Evolutionary conservation across 208 protist genomes (phyloP).

Genomic region (Entamoeba nuttalli): DNA sequence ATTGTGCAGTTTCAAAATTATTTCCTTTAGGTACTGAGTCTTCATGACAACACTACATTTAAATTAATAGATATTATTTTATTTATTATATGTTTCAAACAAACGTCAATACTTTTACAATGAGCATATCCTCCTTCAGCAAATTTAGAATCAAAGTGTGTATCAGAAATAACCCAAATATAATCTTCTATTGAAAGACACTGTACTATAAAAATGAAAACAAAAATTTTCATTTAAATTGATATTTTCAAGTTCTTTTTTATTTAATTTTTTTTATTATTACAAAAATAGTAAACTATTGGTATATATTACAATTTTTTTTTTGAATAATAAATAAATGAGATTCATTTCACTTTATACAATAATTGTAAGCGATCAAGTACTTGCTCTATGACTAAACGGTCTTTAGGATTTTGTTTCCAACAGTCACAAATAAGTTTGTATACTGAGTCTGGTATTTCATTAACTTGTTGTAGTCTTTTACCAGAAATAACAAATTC

Average conservation of each 20-base stretch:
- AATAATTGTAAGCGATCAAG: background rate
- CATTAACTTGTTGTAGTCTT: background rate
- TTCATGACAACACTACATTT: background rate
- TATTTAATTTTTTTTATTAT: no score
- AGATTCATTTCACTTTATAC: no score
- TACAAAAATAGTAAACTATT: no score
- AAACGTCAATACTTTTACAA: background rate
- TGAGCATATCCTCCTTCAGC: background rate
- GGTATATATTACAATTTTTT: no score
- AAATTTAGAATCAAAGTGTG: background rate
- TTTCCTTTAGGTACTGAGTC: background rate
- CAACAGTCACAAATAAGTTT: background rate
- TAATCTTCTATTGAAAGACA: background rate
- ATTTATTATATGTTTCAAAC: background rate
- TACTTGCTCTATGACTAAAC: background rate
- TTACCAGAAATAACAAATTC: background rate
- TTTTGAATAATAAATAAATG: no score
- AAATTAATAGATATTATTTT: no score
- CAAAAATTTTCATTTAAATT: no score
- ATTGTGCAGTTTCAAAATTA: background rate
- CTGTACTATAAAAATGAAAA: no score
- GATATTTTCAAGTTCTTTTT: no score
- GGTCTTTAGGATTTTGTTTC: background rate
- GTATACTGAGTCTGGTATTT: background rate
- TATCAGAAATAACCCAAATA: background rate